A percentile compares a stretch with the other conserved stretches of the same genome.
These are phyloP conservation scores for Astrephomene gubernaculifera DNA, from an alignment of 139 green algal species.

Conservation along the genomic window DNA sequence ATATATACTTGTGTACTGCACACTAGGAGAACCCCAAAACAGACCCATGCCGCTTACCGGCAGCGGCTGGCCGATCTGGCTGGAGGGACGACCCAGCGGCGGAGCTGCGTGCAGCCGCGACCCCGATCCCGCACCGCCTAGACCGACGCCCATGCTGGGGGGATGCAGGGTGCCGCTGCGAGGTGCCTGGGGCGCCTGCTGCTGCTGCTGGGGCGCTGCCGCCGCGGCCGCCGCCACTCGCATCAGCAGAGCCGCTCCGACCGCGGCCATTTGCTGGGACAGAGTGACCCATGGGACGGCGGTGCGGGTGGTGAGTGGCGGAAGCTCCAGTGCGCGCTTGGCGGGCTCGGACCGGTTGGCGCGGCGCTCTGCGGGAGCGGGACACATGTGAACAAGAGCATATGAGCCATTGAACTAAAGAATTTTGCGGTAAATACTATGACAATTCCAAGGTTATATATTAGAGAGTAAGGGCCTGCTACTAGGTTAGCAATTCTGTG, in stretches of 20 bases:
- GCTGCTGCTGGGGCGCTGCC: neutral
- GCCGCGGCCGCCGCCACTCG: neutral
- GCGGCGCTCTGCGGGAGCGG: neutral
- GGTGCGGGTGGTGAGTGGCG: neutral
- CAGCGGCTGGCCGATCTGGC: conserved; percentile 10
- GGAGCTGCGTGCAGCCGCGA: neutral
- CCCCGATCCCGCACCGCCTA: neutral
- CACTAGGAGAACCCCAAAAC: too few species aligned
- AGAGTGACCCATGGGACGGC: neutral
- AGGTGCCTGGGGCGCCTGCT: neutral
- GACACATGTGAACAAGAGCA: too few species aligned
- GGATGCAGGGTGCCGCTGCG: neutral
- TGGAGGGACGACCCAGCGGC: neutral
- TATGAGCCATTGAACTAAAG: too few species aligned
- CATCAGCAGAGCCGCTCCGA: neutral
- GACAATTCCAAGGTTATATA: too few species aligned
- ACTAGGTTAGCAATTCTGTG: too few species aligned
- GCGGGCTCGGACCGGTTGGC: neutral
- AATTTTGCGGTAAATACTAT: too few species aligned
- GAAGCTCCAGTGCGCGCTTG: neutral
- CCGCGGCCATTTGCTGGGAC: neutral
- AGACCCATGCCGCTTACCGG: too few species aligned
- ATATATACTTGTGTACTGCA: too few species aligned
- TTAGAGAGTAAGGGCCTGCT: too few species aligned
- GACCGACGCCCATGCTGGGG: neutral